Percentiles rank a stretch among this genome's conserved stretches.
These are phyloP conservation scores for Salix caprea DNA, from an alignment of 345 rosid species.

Conservation along the genomic window DNA sequence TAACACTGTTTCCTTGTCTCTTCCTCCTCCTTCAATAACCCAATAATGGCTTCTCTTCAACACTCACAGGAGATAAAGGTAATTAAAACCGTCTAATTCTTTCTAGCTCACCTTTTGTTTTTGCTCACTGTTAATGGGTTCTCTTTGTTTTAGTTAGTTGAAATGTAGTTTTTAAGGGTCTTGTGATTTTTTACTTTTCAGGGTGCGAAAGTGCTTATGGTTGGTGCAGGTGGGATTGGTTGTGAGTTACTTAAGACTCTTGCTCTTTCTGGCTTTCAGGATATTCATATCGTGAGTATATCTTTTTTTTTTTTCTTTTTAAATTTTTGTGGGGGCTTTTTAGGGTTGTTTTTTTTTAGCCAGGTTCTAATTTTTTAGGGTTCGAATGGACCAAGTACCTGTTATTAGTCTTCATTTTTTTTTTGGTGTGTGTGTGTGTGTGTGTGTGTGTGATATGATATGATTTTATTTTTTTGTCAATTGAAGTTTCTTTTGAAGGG, in stretches of 20 bases:
- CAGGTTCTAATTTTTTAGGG: neutral
- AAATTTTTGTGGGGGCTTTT: neutral
- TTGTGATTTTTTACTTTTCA: slow-evolving; percentile 23
- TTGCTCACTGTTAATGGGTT: neutral
- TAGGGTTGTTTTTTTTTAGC: neutral
- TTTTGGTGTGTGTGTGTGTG: neutral
- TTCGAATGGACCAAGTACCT: neutral
- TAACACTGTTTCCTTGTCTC: neutral
- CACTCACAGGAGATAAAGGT: slow-evolving; percentile 60
- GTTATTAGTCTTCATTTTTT: neutral
- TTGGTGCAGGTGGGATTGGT: slow-evolving; percentile 99
- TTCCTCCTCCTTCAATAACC: neutral
- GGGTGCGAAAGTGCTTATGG: slow-evolving; percentile 98
- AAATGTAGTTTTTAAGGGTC: neutral
- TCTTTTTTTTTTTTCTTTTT: neutral
- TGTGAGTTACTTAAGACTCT: slow-evolving; percentile 97
- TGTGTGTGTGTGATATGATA: neutral
- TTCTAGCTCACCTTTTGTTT: neutral
- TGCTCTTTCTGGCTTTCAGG: slow-evolving; percentile 84
- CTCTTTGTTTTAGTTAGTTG: neutral
- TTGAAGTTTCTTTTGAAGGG: neutral
- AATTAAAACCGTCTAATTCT: neutral
- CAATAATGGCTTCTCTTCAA: slow-evolving; percentile 46
- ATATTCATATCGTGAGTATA: slow-evolving; percentile 85
- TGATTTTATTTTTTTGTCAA: neutral